Evolutionary conservation across 768 basidiomycete species (phyloP), one percentile per base, ranked within the genome.

Genomic region (Phlegmacium glaucopus): DNA sequence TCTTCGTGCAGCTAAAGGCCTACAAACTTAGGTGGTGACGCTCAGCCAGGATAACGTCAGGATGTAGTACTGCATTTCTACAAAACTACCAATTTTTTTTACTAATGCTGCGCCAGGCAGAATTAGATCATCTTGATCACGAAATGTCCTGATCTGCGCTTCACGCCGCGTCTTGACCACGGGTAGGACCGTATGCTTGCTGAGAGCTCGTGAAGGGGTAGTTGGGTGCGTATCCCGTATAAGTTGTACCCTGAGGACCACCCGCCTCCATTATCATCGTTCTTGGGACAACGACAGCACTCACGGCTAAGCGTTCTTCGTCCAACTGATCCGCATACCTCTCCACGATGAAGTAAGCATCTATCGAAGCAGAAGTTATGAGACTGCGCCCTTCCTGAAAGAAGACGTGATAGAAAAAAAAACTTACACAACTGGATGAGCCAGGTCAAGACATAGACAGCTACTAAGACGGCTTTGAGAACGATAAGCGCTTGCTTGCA

Each of bases 351-450:
- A 79, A 62, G 61, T 72, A 77, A 2, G 72, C 74, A 52, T 77
- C 80, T 83, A 18, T 47, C 45, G 25, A 37, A 50, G 34, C 34
- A 27, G 47, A 12, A 42, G 48, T 17, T 50, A 45, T 9, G 30
- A 37, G 32, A 4, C n/a, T 6, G 32, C 6, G 36, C 27, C 5
- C 27, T 37, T 35, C 26, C 30, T 13, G 34, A 22, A 27, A 16
- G 12, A 28, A 26, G 11, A 40, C 36, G 12, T 47, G 16, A 29
- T 41, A 10, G 22, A 38, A 34, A 22, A 38, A 44, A 22, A 5
- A 9, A 74, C 79, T 44, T 51, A 82, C 81, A 81, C 37, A 82
- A 69, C 53, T 77, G 69, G 46, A 82, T 51, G 41, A 80, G 56
- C 79, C 80, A 82, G 45, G 74, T 69, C 15, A 80, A 18, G 34